A percentile compares a stretch with the other conserved stretches of the same genome.
Evolutionary conservation across 139 green algal species (phyloP).

Genomic region (Chlamydomonas asymmetrica): DNA sequence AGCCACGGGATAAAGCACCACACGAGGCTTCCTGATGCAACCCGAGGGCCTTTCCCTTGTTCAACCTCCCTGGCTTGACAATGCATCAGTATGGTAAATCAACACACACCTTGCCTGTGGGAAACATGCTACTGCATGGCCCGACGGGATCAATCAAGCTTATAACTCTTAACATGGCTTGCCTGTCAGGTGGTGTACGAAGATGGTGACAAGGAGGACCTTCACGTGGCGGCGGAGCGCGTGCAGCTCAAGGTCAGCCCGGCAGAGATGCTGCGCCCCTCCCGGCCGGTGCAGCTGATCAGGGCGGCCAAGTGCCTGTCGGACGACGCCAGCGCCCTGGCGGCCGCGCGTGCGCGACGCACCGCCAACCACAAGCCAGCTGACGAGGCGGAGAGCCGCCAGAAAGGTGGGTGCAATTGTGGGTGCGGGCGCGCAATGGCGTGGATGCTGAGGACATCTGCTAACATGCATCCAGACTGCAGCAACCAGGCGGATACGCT

Average conservation of each 20-base stretch:
- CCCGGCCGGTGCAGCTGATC: background rate
- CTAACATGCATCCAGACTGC: no score
- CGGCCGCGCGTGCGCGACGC: background rate
- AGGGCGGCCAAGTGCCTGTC: background rate
- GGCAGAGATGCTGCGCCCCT: slow-evolving; percentile 6
- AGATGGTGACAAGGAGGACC: slow-evolving; percentile 51
- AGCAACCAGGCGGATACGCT: no score
- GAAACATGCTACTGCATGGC: background rate
- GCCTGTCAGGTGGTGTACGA: slow-evolving; percentile 56
- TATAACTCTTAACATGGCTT: background rate
- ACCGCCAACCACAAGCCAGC: no score
- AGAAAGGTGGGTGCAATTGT: no score
- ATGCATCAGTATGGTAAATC: background rate
- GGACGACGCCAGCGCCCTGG: background rate
- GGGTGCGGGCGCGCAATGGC: no score
- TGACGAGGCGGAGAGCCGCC: no score
- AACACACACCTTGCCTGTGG: background rate
- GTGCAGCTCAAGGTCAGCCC: slow-evolving; percentile 53
- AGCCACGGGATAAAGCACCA: no score
- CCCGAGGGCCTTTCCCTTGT: background rate
- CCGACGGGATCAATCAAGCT: background rate
- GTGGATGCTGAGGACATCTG: no score
- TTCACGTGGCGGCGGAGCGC: slow-evolving; percentile 54
- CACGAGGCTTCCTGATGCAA: background rate
- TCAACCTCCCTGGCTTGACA: background rate